phyloP scores from a whole-genome alignment of 2,329 filamentous ascomycete species.

The Calonectria pauciramosa region DNA sequence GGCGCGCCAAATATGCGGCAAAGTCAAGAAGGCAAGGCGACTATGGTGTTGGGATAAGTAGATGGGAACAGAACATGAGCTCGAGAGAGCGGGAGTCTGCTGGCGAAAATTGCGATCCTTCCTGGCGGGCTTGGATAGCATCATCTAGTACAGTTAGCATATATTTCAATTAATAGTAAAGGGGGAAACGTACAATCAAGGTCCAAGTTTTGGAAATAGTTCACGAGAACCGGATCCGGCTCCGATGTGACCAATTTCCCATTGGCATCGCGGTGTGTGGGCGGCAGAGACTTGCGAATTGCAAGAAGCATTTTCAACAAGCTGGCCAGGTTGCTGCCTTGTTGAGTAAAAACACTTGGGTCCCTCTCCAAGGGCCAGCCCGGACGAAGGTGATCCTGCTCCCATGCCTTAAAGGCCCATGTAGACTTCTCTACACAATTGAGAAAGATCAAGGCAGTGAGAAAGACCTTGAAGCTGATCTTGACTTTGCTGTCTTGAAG shows the following conservation, averaged over 20 bases:
- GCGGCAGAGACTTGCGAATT: slow-evolving; percentile 72
- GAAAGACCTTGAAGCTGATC: slow-evolving; percentile 72
- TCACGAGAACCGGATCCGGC: slow-evolving; percentile 59
- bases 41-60: slow-evolving; percentile 56
- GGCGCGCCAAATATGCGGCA: slow-evolving; percentile 7
- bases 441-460: slow-evolving; percentile 72
- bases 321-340: slow-evolving; percentile 71
- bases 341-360: slow-evolving; percentile 69
- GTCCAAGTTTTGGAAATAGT: slow-evolving; percentile 69
- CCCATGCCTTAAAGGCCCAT: slow-evolving; percentile 78
- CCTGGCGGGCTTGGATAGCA: slow-evolving; percentile 58
- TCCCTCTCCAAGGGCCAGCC: slow-evolving; percentile 73
- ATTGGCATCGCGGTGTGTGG: slow-evolving; percentile 61
- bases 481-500: slow-evolving; percentile 73
- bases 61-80: slow-evolving; percentile 63
- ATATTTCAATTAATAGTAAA: neutral
- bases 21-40: slow-evolving; percentile 7
- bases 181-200: slow-evolving; percentile 67
- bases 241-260: slow-evolving; percentile 64
- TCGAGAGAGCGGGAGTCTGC: slow-evolving; percentile 65
- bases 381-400: slow-evolving; percentile 70
- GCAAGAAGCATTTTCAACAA: slow-evolving; percentile 72
- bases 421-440: slow-evolving; percentile 78
- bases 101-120: slow-evolving; percentile 65
- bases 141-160: slow-evolving; percentile 45